Base-by-base conservation (phyloP, 331 rosid genomes). In the Prunus yedoensis region DNA sequence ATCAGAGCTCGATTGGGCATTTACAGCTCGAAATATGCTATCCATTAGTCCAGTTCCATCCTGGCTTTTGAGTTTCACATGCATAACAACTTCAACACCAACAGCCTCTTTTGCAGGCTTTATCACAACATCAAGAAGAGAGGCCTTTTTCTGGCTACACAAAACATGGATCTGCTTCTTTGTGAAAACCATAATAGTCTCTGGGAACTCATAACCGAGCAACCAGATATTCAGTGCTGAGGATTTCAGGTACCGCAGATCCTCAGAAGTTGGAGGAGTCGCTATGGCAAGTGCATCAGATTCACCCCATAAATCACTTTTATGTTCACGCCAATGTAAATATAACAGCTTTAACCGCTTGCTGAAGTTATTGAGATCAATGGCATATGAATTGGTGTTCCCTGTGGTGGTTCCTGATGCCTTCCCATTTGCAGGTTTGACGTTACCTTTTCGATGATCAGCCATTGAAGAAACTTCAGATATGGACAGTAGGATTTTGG, bases 81-180 rank as follows among this genome's bases (percentile, higher is more conserved):
- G 85, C 76, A 78, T 70, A 10, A 81, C 27, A 16, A 84, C 70
- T 16, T 81, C 88, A 53, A 67, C 78, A 60, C 79, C 83, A 62
- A 81, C 78, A 8, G 77, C 83, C 53, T 81, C 88, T 38, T 75
- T 80, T 32, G 94, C 91, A 68, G 96, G 64, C 74, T 78, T 85
- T 73, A 85, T 84, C 73, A 91, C 91, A 56, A 80, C 79, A 28
- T 89, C 89, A 75, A 89, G 88, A n/a, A 91, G 77, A 71, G 92
- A 89, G 3, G 89, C 94, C 77, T 91, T 91, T 83, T 91, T 91
- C 72, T 83, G 94, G 91, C 94, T 91, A 79, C 94, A 87, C 82
- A 91, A 56, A 75, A 91, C 52, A 79, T 91, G 97, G 74, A 91
- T 80, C 87, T 91, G 94, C 82, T 80, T 83, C 83, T 79, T 87